Percentiles rank a stretch among this genome's conserved stretches.
Conservation (phyloP, 768 basidiomycete species). For the Lactifluus subvellereus region DNA sequence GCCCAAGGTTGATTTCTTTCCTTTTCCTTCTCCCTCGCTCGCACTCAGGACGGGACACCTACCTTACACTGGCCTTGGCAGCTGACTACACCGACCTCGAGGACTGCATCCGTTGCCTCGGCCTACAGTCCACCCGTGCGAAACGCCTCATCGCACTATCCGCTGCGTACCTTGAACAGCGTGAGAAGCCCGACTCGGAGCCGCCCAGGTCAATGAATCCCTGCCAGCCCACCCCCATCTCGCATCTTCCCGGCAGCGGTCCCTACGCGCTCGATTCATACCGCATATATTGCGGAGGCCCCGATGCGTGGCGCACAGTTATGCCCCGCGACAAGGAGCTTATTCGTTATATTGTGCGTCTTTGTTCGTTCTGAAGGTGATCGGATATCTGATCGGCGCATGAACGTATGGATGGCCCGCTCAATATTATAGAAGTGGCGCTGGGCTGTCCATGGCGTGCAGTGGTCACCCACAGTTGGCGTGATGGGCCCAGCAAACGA, state of each 20-base stretch:
- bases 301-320: slow-evolving; percentile 56
- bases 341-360: slow-evolving; percentile 55
- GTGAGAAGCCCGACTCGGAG: slow-evolving; percentile 27
- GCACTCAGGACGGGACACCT: too few relatives aligned
- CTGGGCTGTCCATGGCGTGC: slow-evolving; percentile 54
- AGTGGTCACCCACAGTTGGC: slow-evolving; percentile 47
- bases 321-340: slow-evolving; percentile 66
- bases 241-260: slow-evolving; percentile 60
- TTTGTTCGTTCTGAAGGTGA: not conserved
- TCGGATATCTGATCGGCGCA: not conserved
- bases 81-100: slow-evolving; percentile 42
- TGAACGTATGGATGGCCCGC: not conserved
- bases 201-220: not conserved
- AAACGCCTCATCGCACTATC: slow-evolving; percentile 52
- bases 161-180: slow-evolving; percentile 43
- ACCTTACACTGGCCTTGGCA: slow-evolving; percentile 23
- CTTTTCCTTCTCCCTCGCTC: not conserved
- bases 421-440: slow-evolving; percentile 52
- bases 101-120: slow-evolving; percentile 46
- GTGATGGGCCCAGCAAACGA: slow-evolving; percentile 30
- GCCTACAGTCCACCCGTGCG: slow-evolving; percentile 53
- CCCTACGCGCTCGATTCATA: slow-evolving; percentile 72
- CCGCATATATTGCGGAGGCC: slow-evolving; percentile 53
- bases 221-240: slow-evolving; percentile 37
- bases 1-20: slow-evolving; percentile 41